Conservation (phyloP, 176 grass and related monocot genomes). For the Miscanthus lutarioriparius region DNA sequence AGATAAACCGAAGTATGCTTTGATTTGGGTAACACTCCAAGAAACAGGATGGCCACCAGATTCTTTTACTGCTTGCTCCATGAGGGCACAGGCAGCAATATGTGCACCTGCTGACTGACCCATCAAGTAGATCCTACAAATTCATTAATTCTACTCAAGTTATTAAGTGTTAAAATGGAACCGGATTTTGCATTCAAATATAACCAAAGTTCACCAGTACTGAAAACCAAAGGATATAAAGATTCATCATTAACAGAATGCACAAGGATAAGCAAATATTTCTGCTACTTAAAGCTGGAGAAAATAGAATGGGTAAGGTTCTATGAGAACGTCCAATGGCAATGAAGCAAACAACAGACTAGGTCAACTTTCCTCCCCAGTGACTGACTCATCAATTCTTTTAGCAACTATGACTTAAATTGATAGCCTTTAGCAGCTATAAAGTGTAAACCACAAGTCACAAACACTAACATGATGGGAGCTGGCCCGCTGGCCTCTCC, state of each 20-base stretch:
- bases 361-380: background rate
- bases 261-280: constrained; percentile 6
- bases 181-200: background rate
- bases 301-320: constrained; percentile 8
- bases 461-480: background rate
- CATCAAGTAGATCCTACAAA: constrained; percentile 86
- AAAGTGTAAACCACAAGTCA: background rate
- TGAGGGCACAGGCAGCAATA: constrained; percentile 78
- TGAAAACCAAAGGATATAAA: background rate
- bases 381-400: constrained; percentile 9
- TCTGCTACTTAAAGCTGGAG: background rate
- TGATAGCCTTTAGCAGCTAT: constrained; percentile 2
- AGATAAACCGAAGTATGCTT: constrained; percentile 94
- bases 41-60: constrained; percentile 55
- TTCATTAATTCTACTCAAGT: constrained; percentile 15
- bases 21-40: constrained; percentile 93
- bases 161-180: constrained; percentile 7
- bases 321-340: background rate
- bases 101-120: constrained; percentile 98
- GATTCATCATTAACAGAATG: background rate
- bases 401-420: background rate
- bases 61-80: constrained; percentile 78
- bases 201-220: constrained; percentile 5
- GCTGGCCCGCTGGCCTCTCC: background rate
- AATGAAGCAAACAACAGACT: background rate